Conservation (phyloP, 371 early-diverging fungal genomes). For the Apophysomyces trapeziformis region DNA sequence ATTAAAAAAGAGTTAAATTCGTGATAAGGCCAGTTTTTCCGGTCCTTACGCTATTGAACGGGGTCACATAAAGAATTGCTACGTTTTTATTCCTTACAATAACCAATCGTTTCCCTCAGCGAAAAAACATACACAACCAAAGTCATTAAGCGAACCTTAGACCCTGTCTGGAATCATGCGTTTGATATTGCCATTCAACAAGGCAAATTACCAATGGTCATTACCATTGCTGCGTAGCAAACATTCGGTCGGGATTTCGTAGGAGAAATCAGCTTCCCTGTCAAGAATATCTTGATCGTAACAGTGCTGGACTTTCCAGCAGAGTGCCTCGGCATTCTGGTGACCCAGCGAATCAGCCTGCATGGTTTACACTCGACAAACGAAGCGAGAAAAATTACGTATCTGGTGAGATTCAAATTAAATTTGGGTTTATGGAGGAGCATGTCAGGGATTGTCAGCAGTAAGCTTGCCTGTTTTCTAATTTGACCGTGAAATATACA, state of each 20-base stretch:
- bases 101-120: conserved; percentile 26
- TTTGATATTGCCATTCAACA: conserved; percentile 66
- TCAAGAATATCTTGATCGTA: conserved; percentile 58
- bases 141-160: conserved; percentile 66
- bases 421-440: conserved; percentile 47
- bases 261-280: conserved; percentile 62
- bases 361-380: conserved; percentile 37
- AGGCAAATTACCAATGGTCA: conserved; percentile 41
- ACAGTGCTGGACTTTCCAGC: conserved; percentile 38
- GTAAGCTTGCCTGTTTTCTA: conserved; percentile 24
- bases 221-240: conserved; percentile 63
- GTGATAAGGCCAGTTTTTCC: conserved; percentile 59
- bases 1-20: conserved; percentile 22
- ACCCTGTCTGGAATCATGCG: conserved; percentile 76
- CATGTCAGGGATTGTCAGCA: conserved; percentile 36
- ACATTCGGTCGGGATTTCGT: conserved; percentile 64
- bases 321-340: conserved; percentile 51
- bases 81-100: background rate
- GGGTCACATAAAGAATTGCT: conserved; percentile 34
- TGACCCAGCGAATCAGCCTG: conserved; percentile 49
- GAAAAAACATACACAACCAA: conserved; percentile 71
- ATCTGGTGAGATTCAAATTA: conserved; percentile 43
- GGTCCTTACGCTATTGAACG: conserved; percentile 64
- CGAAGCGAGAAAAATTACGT: conserved; percentile 46
- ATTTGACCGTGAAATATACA: background rate